These are phyloP conservation scores for Colletotrichum destructivum DNA, from an alignment of 2,329 filamentous ascomycete genomes.

Conservation along the genomic window DNA sequence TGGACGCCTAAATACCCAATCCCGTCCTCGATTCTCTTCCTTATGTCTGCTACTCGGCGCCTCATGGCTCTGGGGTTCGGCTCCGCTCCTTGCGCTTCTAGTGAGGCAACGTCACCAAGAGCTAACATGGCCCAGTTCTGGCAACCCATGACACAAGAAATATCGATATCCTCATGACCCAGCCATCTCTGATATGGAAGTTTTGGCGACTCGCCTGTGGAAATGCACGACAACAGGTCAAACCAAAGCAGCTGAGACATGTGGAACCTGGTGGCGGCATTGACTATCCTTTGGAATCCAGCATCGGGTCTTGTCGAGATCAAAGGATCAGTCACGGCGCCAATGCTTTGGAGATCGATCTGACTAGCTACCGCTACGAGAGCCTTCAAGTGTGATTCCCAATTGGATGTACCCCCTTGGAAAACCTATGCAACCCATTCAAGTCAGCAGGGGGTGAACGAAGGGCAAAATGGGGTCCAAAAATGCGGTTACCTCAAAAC, in stretches of 20 bases:
- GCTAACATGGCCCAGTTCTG: conserved; percentile 40
- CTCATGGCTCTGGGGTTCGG: not conserved
- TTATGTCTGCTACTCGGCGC: not conserved
- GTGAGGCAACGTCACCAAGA: conserved; percentile 29
- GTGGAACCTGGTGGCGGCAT: conserved; percentile 36
- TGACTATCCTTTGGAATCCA: conserved; percentile 24
- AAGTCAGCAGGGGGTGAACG: not conserved
- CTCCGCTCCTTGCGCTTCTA: conserved; percentile 16
- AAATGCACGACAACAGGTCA: conserved; percentile 32
- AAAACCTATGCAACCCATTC: conserved; percentile 22
- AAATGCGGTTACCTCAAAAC: conserved; percentile 45
- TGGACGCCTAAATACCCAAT: conserved; percentile 3
- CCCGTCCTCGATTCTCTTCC: conserved; percentile 5
- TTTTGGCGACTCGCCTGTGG: conserved; percentile 21
- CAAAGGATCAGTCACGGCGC: not conserved
- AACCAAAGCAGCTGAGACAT: conserved; percentile 37
- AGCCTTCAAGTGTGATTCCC: conserved; percentile 36
- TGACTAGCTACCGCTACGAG: conserved; percentile 19
- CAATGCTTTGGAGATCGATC: conserved; percentile 7
- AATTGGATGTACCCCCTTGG: conserved; percentile 33
- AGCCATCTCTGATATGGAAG: conserved; percentile 32
- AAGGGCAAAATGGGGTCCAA: not conserved
- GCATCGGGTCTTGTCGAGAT: not conserved
- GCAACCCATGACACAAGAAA: conserved; percentile 37
- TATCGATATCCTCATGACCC: conserved; percentile 21